Evolutionary conservation across 768 basidiomycete species (phyloP), one percentile per base, ranked within the genome.

Genomic region (Glaciozyma martinii): DNA sequence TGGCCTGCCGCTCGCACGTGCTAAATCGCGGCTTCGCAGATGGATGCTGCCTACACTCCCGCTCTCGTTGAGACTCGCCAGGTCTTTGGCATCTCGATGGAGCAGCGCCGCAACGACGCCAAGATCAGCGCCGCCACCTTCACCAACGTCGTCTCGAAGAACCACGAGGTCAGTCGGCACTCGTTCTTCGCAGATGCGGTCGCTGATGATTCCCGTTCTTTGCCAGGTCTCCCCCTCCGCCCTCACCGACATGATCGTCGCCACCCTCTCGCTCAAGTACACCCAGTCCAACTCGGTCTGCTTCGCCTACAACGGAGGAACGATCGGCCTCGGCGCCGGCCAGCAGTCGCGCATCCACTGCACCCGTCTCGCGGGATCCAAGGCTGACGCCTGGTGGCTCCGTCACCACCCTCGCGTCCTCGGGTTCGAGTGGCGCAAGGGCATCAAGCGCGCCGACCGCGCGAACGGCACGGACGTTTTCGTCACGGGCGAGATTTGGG

Each of bases 311-410:
- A 86, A 85, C 73, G 95, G 95, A 18, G 85, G 92, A 19, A 87
- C 94, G 76, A 83, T 99, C 72, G 95, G 94, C 55, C 86, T 97
- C 55, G 95, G 95, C 42, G 95, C 95, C 0, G 95, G 94, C 18
- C 95, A 98, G 75, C 95, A 98, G 76, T 98, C 94, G 7, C 89
- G 95, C 47, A 99, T 99, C 75, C 95, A 99, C 80, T 99, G 95
- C 79, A 99, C 95, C 21, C 89, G 95, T 37, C 86, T 99, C 53
- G 95, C 95, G 4, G 95, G 95, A 5, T 84, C 86, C 59, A 98
- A 99, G 78, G 92, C 94, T n/a, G 95, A 99, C 78, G 82, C 91
- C 70, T 99, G 95, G 95, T 98, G 95, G 94, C 82, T 98, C 61
- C 86, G 95, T 18, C 92, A 98, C 80, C 92, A 98, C 78, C 87